phyloP scores from a whole-genome alignment of 1,139 yeast genomes.

The Hemisphaericaspora xylanilytica region DNA sequence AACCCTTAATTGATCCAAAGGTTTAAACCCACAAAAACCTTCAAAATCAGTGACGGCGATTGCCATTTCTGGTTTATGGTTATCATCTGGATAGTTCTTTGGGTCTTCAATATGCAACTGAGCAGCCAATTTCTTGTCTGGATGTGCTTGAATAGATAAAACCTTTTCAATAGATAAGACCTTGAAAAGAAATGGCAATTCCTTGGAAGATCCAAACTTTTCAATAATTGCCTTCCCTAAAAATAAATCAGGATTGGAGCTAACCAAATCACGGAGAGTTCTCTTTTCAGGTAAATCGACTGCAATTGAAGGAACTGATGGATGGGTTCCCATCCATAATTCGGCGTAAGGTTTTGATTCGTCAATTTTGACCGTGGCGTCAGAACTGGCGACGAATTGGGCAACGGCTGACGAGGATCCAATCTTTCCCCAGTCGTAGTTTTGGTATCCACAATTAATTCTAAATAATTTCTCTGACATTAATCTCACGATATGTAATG shows the following conservation, averaged over 20 bases:
- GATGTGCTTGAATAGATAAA: conserved; percentile 95
- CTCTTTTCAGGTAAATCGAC: conserved; percentile 44
- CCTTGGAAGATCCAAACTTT: conserved; percentile 67
- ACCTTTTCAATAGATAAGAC: conserved; percentile 92
- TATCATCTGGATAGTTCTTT: conserved; percentile 92
- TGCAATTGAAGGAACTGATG: conserved; percentile 79
- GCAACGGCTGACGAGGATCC: conserved; percentile 89
- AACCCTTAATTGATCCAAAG: conserved; percentile 69
- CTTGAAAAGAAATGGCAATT: conserved; percentile 89
- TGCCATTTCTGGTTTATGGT: conserved; percentile 99
- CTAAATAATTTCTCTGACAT: conserved; percentile 30
- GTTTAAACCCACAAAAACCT: conserved; percentile 98
- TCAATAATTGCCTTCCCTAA: conserved; percentile 57
- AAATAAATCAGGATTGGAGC: conserved; percentile 54
- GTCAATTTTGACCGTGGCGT: conserved; percentile 57
- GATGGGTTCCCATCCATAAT: conserved; percentile 99
- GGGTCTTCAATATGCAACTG: conserved; percentile 81
- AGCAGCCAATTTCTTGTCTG: conserved; percentile 82
- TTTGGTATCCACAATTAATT: conserved; percentile 60
- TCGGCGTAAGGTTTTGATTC: conserved; percentile 82
- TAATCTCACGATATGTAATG: background rate
- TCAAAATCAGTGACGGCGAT: conserved; percentile 93
- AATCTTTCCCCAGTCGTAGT: conserved; percentile 84
- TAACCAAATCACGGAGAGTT: conserved; percentile 63
- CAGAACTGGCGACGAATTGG: conserved; percentile 70